Conservation (phyloP, 2,329 filamentous ascomycete species). For the Ophiostoma populinum region DNA sequence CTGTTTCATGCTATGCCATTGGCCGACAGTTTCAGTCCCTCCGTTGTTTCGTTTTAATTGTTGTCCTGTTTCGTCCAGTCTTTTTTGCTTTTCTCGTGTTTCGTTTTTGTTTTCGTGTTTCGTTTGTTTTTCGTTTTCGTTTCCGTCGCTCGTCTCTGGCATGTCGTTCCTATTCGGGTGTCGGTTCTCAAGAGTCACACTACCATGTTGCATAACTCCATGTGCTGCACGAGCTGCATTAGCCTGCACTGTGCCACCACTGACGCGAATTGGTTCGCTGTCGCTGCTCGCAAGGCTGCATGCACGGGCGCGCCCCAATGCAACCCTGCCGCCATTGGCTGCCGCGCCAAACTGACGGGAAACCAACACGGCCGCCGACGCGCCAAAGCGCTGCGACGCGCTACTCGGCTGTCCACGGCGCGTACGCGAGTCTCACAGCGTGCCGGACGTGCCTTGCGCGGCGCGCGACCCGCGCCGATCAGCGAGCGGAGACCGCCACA, state of each 20-base stretch:
- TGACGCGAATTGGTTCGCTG: constrained; percentile 15
- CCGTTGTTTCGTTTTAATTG: background rate
- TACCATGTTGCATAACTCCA: constrained; percentile 4
- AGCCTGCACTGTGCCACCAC: constrained; percentile 9
- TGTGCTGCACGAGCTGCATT: constrained; percentile 7
- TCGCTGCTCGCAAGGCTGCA: constrained; percentile 12
- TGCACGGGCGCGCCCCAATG: constrained; percentile 1
- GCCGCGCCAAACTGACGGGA: constrained; percentile 13
- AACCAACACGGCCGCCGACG: constrained; percentile 13
- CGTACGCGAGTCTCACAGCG: too few species aligned
- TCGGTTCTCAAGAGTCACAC: background rate
- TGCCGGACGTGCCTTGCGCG: too few species aligned
- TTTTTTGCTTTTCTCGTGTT: background rate
- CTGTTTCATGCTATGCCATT: constrained; percentile 9
- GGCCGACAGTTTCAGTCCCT: constrained; percentile 8
- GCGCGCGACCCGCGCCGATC: too few species aligned
- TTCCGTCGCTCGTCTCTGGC: background rate
- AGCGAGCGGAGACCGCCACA: too few species aligned
- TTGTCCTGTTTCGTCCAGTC: background rate
- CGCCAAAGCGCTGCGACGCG: constrained; percentile 7
- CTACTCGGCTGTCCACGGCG: too few species aligned
- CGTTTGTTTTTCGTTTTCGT: background rate
- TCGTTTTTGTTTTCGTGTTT: background rate
- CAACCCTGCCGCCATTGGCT: constrained; percentile 9
- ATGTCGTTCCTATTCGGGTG: too few species aligned